Base-by-base conservation (phyloP, 345 rosid species). In the Geranium rotundifolium region DNA sequence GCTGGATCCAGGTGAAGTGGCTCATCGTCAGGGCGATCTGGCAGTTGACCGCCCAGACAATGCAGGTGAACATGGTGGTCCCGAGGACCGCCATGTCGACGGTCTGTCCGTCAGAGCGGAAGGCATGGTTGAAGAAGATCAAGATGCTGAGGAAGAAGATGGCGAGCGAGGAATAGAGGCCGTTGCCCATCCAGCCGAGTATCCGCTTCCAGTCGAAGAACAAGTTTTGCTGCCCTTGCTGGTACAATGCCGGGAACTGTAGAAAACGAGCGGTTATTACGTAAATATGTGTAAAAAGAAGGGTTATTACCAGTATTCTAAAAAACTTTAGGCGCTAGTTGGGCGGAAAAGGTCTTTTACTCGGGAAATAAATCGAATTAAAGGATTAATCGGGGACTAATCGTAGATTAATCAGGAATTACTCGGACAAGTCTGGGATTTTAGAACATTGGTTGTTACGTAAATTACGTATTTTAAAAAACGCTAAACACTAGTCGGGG, bases 1-100 rank as follows among this genome's bases (percentile, higher is more conserved):
- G 97, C 61, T 93, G 99, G 76, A 90, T 88, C 93, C 97, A 90
- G 57, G 99, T 90, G 80, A 90, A 93, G 77, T 93, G 97, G 66
- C 92, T 86, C 80, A 93, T 81, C 0, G 89, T 88, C 56, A 93
- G 85, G 0, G 99, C 95, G 23, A 93, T 90, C 74, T 93, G 97
- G 73, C 81, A 87, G 67, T 93, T 93, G 41, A 84, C 96, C 9
- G 85, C 87, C 85, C 96, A 87, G 19, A 93, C 84, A 57, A 93
- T 86, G 84, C 96, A 84, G 34, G 99, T 88, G 86, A 88, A 90
- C 92, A 90, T 93, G 2, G 96, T 82, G 4, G 99, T 80, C 52
- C 99, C 99, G 6, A 93, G 77, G 4, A 80, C 84, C 17, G 86
- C 82, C 91, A 93, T 86, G 70, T 88, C 95, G 12, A 90, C 96